These are phyloP conservation scores for Cyclotella sp. DNA, from an alignment of 108 stramenopile genomes.

Conservation along the genomic window DNA sequence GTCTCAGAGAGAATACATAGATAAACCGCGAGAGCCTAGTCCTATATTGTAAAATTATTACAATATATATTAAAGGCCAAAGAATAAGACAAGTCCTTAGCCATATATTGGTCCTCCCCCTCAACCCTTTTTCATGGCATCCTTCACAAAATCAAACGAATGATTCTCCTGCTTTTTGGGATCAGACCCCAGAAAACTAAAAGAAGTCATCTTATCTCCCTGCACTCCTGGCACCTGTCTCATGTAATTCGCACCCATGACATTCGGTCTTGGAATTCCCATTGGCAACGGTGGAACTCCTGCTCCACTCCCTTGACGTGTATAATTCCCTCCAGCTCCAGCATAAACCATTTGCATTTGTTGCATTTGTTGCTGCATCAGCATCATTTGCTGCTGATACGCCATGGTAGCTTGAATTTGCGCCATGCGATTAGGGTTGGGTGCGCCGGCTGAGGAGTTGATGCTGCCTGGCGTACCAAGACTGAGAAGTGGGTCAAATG, in stretches of 20 bases:
- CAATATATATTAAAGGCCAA: too few species aligned
- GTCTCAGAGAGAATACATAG: too few species aligned
- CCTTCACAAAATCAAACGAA: conserved; percentile 88
- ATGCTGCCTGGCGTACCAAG: conserved; percentile 23
- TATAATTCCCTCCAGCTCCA: conserved; percentile 27
- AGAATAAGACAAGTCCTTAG: too few species aligned
- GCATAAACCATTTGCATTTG: conserved; percentile 83
- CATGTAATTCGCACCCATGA: conserved; percentile 62
- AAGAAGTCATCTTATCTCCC: conserved; percentile 52
- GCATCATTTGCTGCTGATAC: conserved; percentile 83
- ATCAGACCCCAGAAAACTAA: conserved; percentile 66
- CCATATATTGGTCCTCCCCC: too few species aligned
- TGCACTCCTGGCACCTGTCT: conserved; percentile 56
- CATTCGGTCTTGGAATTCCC: conserved; percentile 17
- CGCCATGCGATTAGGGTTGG: conserved; percentile 51
- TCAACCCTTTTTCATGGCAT: conserved; percentile 77
- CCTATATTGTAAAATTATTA: too few species aligned
- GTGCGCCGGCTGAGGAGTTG: conserved; percentile 20
- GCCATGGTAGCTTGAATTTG: conserved; percentile 76
- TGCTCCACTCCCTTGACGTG: conserved; percentile 42
- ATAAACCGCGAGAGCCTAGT: too few species aligned
- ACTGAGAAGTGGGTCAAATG: conserved; percentile 75
- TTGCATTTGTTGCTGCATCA: conserved; percentile 81
- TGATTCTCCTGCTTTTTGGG: conserved; percentile 68
- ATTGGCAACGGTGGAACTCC: conserved; percentile 10